Evolutionary conservation across 768 basidiomycete genomes (phyloP).

Genomic region (Zangia roseola): DNA sequence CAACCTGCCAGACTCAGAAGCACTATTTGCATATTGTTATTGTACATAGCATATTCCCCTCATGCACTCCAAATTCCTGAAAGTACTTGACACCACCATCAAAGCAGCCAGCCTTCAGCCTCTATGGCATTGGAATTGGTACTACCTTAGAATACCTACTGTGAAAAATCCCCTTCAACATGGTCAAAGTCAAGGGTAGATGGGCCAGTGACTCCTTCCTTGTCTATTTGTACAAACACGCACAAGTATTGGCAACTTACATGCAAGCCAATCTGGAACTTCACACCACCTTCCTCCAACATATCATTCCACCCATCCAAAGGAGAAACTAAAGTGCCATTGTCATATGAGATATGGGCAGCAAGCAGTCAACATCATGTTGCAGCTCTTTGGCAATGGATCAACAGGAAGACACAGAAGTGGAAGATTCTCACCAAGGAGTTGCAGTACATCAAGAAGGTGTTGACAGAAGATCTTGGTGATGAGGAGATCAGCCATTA

Average conservation of each 20-base stretch:
- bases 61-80: conserved; percentile 27
- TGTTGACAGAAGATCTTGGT: no score
- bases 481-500: no score
- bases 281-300: not conserved
- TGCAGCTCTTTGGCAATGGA: no score
- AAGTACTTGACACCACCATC: conserved; percentile 9
- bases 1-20: conserved; percentile 16
- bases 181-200: conserved; percentile 29
- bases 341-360: no score
- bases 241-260: conserved; percentile 30
- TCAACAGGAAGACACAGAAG: no score
- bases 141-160: conserved; percentile 38
- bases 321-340: no score
- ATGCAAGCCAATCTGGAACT: conserved; percentile 22
- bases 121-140: conserved; percentile 29
- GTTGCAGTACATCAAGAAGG: no score
- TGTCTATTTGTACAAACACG: conserved; percentile 27
- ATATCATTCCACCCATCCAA: conserved; percentile 10
- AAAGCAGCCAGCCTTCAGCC: conserved; percentile 4
- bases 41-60: conserved; percentile 18
- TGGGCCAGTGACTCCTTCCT: conserved; percentile 38
- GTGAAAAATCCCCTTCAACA: conserved; percentile 35
- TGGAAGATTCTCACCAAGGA: no score
- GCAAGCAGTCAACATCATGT: no score
- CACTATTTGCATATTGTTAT: conserved; percentile 31